Evolutionary conservation across 1,139 yeast genomes (phyloP), one percentile per base, ranked within the genome.

Genomic region (Maudiozyma humilis): DNA sequence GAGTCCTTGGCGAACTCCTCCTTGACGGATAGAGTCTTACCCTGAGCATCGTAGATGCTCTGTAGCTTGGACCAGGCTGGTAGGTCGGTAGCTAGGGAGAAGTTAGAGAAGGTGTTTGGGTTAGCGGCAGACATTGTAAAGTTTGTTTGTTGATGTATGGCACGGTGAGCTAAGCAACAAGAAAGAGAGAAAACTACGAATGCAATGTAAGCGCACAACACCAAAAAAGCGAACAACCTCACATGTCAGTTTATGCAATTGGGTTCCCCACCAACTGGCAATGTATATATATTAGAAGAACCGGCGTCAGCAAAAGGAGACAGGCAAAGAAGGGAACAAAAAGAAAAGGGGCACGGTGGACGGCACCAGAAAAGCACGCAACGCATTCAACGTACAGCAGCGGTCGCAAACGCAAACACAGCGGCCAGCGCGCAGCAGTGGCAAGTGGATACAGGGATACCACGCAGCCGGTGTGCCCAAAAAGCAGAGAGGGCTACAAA

Each of bases 61-160:
- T 87, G 83, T 59, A 91, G 78, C 57, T 79, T 70, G 56, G 80
- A 74, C 95, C 95, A 91, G 44, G 96, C 82, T 50, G 89, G 79
- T 57, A 87, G 75, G 51, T 86, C 93, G 44, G 81, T 59, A 42
- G 95, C 75, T 63, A 79, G 75, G 56, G 80, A 75, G 62, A 82
- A 83, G 46, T 71, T 69, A 44, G 80, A 64, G 52, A 57, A 67
- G 35, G 40, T 38, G 44, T 47, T 37, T 33, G 44, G 38, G 17
- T 35, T 35, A 19, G 38, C 43, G 36, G 41, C 35, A 41, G 43
- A 32, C 43, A 41, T 41, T 34, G 13, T 16, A 23, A 32, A n/a
- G 20, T 38, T 19, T 20, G 23, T 17, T 20, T 35, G 15, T 20
- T 6, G 27, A 23, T 32, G 20, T 15, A 7, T 18, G 10, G 23